Base-by-base conservation (phyloP, 495 filamentous ascomycete species). In the Bathelium albidoporum region DNA sequence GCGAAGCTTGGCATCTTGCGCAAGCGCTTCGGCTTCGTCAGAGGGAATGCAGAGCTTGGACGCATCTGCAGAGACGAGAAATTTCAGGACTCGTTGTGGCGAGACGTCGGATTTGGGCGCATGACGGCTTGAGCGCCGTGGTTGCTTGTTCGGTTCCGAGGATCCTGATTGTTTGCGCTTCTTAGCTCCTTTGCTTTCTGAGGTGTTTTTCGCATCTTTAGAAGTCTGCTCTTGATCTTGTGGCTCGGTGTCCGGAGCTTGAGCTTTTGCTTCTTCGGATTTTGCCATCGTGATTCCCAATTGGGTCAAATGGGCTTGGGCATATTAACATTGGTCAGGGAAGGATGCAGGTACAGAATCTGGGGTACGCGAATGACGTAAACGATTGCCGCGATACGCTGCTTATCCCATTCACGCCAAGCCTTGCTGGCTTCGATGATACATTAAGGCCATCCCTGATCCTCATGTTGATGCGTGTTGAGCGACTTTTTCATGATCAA, bases 1-100 rank as follows among this genome's bases (percentile, higher is more conserved):
- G 16, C 62, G 61, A 49, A 67, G 60, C 18, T 66, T 49, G 28
- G 69, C 66, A 14, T 63, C 65, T 2, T 55, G 24, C 10, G 65
- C n/a, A n/a, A 72, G 65, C 31, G 62, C 65, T 28, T 65, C 44
- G 1, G 59, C 45, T 59, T 75, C 73, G 53, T 75, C 73, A 14
- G 69, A 66, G 1, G 73, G 73, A 11, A 68, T 65, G 65, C 72
- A 74, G 36, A 72, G 61, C 1, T 66, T 58, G 5, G 69, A 52
- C 3, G 71, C 64, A 18, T 60, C 55, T 3, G 64, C 58, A 3
- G 72, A 74, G 28, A 75, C 61, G 34, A 75, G 67, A 62, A 66
- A 72, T 2, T 70, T 64, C 32, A 75, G 61, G 1, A 74, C 31
- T 59, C 70, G 66, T 22, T 24, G 22, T 26, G 53, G 55, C 16